Percentiles rank a stretch among this genome's conserved stretches.
Evolutionary conservation across 768 basidiomycete species (phyloP).

Genomic region (Imleria badia): DNA sequence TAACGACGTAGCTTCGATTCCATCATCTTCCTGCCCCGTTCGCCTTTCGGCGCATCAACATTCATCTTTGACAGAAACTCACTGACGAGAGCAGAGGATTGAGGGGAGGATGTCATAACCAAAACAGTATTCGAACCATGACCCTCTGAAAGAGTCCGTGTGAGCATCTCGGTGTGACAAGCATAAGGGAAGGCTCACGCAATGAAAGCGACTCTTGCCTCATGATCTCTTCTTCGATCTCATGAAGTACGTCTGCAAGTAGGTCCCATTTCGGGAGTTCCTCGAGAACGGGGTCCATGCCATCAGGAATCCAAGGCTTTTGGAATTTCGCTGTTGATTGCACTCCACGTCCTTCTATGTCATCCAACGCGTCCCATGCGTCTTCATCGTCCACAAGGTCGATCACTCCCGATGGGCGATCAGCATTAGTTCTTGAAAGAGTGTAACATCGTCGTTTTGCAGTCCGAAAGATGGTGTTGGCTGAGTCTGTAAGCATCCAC

Average conservation of each 20-base stretch:
- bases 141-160: constrained; percentile 19
- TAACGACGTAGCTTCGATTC: constrained; percentile 67
- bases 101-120: constrained; percentile 83
- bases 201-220: constrained; percentile 47
- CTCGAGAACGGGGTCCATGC: constrained; percentile 84
- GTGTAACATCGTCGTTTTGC: constrained; percentile 83
- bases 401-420: constrained; percentile 28
- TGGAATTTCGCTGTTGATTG: constrained; percentile 4
- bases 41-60: constrained; percentile 52
- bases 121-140: constrained; percentile 75
- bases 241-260: constrained; percentile 80
- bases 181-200: constrained; percentile 6
- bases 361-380: constrained; percentile 72
- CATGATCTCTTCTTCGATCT: constrained; percentile 86
- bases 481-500: constrained; percentile 92
- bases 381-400: constrained; percentile 64
- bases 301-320: constrained; percentile 64
- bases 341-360: constrained; percentile 34
- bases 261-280: constrained; percentile 94
- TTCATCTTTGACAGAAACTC: constrained; percentile 76
- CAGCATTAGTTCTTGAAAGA: constrained; percentile 35
- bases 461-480: constrained; percentile 78
- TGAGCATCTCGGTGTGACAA: background rate
- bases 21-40: constrained; percentile 77
- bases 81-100: constrained; percentile 69